Base-by-base conservation (phyloP, 2,329 filamentous ascomycete genomes). In the Daldinia sp. region DNA sequence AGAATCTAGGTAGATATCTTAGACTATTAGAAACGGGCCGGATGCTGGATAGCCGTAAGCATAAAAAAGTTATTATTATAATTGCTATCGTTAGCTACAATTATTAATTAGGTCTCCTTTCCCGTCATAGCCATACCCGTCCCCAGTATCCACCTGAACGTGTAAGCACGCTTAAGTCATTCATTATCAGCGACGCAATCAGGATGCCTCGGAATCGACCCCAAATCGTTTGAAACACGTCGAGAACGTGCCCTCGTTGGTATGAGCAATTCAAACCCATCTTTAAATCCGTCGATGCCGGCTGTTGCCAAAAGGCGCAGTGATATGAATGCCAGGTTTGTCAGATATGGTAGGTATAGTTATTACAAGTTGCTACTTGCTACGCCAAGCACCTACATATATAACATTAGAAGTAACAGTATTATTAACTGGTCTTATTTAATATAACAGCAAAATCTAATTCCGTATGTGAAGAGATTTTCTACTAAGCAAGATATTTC, bases 191-290 rank as follows among this genome's bases (percentile, higher is more conserved):
- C 41, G 53, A 48, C 23, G 21, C 49, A 27, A 23, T 11, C 27
- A 64, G 56, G 57, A 63, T 63, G 56, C 25, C 53, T 30, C 61
- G 61, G 60, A 49, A 66, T 61, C 47, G 50, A 64, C 60, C 60
- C 53, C 63, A 54, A 66, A 56, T 39, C 6, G 21, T 45, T 54
- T 58, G 52, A 55, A 60, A 63, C 59, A 58, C 17, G n/a, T 17
- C 23, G 34, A 64, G 21, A 32, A 29, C 5, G 19, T 21, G 37
- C 23, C 57, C 21, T 64, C 43, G 29, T 29, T 32, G 25, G 25
- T 34, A 58, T 52, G 57, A 64, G 49, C 41, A 64, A 63, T 53
- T 7, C 37, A 37, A 29, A 45, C n/a, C 53, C 45, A 35, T 52
- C 45, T 52, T 52, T 27, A 43, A 54, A 56, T 64, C 60, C 60